Percentiles rank a stretch among this genome's conserved stretches.
phyloP scores from a whole-genome alignment of 805 yeast genomes.

The Martiniozyma abietophila region DNA sequence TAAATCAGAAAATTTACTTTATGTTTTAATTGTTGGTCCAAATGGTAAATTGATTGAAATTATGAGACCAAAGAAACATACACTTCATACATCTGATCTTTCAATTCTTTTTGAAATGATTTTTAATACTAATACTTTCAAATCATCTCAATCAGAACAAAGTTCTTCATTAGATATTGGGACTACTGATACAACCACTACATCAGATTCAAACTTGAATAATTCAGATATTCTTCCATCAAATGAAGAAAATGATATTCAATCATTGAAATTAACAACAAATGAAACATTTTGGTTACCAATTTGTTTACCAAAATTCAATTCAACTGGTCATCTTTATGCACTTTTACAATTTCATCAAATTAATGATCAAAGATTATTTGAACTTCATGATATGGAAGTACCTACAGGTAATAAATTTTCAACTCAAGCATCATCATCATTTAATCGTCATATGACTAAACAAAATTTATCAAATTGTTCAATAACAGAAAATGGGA shows the following conservation, averaged over 20 bases:
- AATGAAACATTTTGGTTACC: slow-evolving; percentile 89
- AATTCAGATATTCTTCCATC: slow-evolving; percentile 5
- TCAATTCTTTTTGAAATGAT: slow-evolving; percentile 66
- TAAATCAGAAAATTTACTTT: slow-evolving; percentile 49
- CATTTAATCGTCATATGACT: no score
- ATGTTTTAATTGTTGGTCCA: slow-evolving; percentile 63
- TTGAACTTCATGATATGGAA: slow-evolving; percentile 21
- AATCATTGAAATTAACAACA: slow-evolving; percentile 22
- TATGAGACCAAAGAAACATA: slow-evolving; percentile 68
- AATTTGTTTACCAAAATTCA: slow-evolving; percentile 83
- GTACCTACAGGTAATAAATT: no score
- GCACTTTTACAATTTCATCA: slow-evolving; percentile 62
- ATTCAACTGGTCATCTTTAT: slow-evolving; percentile 78
- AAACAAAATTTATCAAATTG: slow-evolving; percentile 16
- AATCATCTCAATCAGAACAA: slow-evolving; percentile 20
- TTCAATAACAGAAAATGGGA: no score
- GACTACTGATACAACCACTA: slow-evolving; percentile 9
- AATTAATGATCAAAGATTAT: slow-evolving; percentile 24
- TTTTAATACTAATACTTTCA: slow-evolving; percentile 44
- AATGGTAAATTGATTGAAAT: slow-evolving; percentile 59
- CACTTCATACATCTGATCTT: slow-evolving; percentile 73
- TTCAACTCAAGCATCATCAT: no score
- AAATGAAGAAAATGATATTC: slow-evolving; percentile 11
- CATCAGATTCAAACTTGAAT: slow-evolving; percentile 10
- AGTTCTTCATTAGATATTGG: slow-evolving; percentile 2